These are phyloP conservation scores for Thalassiosira livingstoniorum DNA, from an alignment of 352 stramenopile species.

Conservation along the genomic window DNA sequence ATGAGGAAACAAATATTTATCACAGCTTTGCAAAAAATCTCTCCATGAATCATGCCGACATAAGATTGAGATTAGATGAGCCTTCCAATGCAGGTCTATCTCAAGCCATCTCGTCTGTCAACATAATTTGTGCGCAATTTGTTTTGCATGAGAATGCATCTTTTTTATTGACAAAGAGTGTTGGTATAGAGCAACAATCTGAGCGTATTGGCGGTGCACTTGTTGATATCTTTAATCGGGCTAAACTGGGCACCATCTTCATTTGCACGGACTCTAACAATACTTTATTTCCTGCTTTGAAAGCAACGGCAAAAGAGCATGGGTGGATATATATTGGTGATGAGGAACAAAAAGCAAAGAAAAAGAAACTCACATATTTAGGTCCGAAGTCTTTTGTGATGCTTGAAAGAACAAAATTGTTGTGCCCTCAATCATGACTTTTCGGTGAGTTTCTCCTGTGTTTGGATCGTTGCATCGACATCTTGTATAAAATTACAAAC, in stretches of 20 bases:
- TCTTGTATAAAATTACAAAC: too few relatives aligned
- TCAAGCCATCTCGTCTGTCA: background rate
- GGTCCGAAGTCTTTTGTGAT: background rate
- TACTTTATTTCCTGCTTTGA: conserved; percentile 29
- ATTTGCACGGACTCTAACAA: conserved; percentile 28
- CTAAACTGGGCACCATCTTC: conserved; percentile 8
- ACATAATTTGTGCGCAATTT: conserved; percentile 27
- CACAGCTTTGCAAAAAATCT: too few relatives aligned
- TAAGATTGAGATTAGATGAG: conserved; percentile 11
- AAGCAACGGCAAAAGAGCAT: conserved; percentile 3
- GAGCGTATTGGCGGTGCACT: conserved; percentile 11
- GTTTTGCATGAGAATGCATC: conserved; percentile 30
- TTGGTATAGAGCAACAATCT: background rate
- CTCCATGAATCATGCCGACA: conserved; percentile 27
- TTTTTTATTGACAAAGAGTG: background rate
- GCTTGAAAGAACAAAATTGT: background rate
- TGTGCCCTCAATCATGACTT: too few relatives aligned
- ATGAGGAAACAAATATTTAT: background rate
- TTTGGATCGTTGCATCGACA: too few relatives aligned
- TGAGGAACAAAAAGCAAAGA: background rate
- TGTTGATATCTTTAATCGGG: background rate
- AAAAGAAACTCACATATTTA: background rate
- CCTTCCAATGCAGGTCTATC: conserved; percentile 7
- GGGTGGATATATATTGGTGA: conserved; percentile 25
- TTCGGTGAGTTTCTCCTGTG: too few relatives aligned